Evolutionary conservation across 2,329 filamentous ascomycete species (phyloP).

Genomic region (Penicillium sp.): DNA sequence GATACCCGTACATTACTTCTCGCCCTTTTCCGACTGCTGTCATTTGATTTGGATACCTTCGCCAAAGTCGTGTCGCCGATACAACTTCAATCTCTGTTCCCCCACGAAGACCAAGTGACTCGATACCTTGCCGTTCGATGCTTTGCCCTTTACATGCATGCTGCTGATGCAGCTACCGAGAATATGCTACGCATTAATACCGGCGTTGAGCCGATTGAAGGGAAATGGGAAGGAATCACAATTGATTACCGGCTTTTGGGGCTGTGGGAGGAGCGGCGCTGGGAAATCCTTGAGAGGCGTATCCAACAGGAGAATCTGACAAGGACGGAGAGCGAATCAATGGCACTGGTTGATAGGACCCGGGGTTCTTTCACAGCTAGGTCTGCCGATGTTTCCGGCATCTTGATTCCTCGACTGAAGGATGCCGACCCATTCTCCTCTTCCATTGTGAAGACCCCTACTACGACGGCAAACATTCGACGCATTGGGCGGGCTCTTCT

Average conservation of each 20-base stretch:
- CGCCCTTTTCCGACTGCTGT: slow-evolving; percentile 76
- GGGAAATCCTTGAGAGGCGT: slow-evolving; percentile 45
- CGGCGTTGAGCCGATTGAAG: slow-evolving; percentile 65
- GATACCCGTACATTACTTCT: slow-evolving; percentile 59
- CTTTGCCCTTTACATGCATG: slow-evolving; percentile 76
- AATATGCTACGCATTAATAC: slow-evolving; percentile 70
- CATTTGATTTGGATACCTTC: slow-evolving; percentile 72
- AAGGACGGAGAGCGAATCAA: slow-evolving; percentile 26
- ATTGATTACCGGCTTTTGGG: slow-evolving; percentile 79
- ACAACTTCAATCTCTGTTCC: slow-evolving; percentile 70
- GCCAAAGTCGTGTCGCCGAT: slow-evolving; percentile 66
- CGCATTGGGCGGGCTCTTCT: slow-evolving; percentile 70
- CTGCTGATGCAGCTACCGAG: slow-evolving; percentile 78
- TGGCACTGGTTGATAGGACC: slow-evolving; percentile 35
- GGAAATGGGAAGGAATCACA: slow-evolving; percentile 71
- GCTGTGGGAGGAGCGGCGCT: slow-evolving; percentile 65
- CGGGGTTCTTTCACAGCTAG: slow-evolving; percentile 56
- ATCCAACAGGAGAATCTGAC: slow-evolving; percentile 30
- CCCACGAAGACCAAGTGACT: slow-evolving; percentile 60
- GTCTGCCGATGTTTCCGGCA: slow-evolving; percentile 67
- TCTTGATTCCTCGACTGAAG: slow-evolving; percentile 65
- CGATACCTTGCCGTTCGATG: slow-evolving; percentile 81
- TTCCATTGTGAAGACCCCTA: slow-evolving; percentile 69
- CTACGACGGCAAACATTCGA: slow-evolving; percentile 72
- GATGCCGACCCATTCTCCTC: slow-evolving; percentile 54